Evolutionary conservation across 2,329 filamentous ascomycete species (phyloP).

Genomic region (Aquanectria penicillioides): DNA sequence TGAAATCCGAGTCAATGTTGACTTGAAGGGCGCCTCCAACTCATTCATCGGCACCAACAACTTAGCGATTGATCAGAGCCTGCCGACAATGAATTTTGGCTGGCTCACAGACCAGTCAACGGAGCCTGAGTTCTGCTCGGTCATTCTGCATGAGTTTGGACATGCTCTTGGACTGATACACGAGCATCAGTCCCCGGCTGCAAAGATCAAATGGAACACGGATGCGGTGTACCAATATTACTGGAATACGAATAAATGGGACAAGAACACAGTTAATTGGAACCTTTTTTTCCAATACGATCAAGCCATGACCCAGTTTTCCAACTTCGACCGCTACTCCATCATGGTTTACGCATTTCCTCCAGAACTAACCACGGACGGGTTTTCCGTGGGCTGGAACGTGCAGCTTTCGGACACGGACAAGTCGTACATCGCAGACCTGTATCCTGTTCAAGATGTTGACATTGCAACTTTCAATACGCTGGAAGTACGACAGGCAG

Average conservation of each 20-base stretch:
- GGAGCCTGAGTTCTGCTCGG: background rate
- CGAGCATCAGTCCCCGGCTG: conserved; percentile 13
- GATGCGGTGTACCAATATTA: conserved; percentile 14
- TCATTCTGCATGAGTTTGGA: conserved; percentile 23
- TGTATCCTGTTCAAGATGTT: conserved; percentile 23
- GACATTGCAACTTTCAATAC: conserved; percentile 27
- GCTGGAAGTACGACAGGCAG: conserved; percentile 18
- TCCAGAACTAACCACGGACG: conserved; percentile 24
- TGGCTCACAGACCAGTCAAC: background rate
- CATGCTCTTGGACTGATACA: conserved; percentile 20
- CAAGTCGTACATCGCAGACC: conserved; percentile 29
- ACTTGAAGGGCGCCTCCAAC: background rate
- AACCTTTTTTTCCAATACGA: conserved; percentile 21
- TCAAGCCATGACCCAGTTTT: background rate
- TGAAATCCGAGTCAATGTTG: conserved; percentile 17
- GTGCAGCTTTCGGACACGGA: conserved; percentile 29
- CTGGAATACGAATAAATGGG: conserved; percentile 9
- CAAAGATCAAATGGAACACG: conserved; percentile 22
- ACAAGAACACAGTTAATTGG: conserved; percentile 10
- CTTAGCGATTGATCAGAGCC: background rate
- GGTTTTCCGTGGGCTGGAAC: conserved; percentile 21
- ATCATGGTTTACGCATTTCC: conserved; percentile 39
- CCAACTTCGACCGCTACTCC: conserved; percentile 28
- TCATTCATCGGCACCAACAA: conserved; percentile 6
- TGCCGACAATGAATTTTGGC: conserved; percentile 15